Percentiles rank a stretch among this genome's conserved stretches.
Evolutionary conservation across 1,139 yeast genomes (phyloP).

Genomic region (Lodderomyces theae): DNA sequence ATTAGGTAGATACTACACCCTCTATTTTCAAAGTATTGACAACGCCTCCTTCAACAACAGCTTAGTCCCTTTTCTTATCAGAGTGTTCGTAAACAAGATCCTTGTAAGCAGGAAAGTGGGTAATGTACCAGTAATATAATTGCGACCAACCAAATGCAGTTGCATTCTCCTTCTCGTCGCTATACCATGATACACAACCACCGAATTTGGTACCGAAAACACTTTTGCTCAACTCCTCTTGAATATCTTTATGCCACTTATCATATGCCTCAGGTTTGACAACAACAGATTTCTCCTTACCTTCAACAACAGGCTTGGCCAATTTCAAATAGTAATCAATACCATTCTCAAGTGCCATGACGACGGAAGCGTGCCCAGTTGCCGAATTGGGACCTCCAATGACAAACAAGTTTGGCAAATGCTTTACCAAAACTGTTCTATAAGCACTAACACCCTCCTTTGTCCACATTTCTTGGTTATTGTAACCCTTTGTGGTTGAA

Average conservation of each 20-base stretch:
- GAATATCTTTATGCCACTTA: conserved; percentile 33
- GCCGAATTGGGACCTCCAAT: conserved; percentile 46
- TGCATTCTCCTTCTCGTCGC: conserved; percentile 26
- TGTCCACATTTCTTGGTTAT: conserved; percentile 25
- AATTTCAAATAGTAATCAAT: conserved; percentile 25
- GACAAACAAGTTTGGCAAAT: conserved; percentile 36
- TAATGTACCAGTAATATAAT: conserved; percentile 29
- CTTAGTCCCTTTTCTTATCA: conserved; percentile 6
- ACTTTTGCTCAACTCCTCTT: conserved; percentile 25
- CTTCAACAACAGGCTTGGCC: conserved; percentile 28
- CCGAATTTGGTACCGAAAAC: conserved; percentile 44
- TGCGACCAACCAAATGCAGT: conserved; percentile 44
- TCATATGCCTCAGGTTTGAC: conserved; percentile 36
- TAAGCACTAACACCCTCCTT: conserved; percentile 37
- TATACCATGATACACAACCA: conserved; percentile 46
- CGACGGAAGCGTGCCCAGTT: conserved; percentile 45
- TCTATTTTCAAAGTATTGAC: background rate
- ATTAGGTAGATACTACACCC: too few relatives aligned
- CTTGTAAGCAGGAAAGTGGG: conserved; percentile 27
- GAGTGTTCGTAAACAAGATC: conserved; percentile 21
- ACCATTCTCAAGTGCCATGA: conserved; percentile 41
- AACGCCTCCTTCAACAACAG: background rate
- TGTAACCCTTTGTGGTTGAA: conserved; percentile 27
- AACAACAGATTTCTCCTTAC: conserved; percentile 26
- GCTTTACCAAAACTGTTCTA: conserved; percentile 31